A percentile compares a stretch with the other conserved stretches of the same genome.
These are phyloP conservation scores for Suillus alpinus DNA, from an alignment of 768 basidiomycete genomes.

Conservation along the genomic window DNA sequence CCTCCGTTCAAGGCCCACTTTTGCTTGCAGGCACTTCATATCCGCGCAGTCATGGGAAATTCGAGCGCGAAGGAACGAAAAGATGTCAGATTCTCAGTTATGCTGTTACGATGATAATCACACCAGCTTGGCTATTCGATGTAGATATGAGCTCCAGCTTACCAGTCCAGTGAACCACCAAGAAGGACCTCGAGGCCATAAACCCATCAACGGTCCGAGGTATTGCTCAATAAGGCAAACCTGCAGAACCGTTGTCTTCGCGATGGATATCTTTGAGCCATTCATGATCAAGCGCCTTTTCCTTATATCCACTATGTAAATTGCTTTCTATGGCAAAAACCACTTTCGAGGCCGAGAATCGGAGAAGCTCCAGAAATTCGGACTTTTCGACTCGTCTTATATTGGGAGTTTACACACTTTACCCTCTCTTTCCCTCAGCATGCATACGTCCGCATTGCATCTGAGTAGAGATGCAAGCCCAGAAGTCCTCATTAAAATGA, in stretches of 20 bases:
- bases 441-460: background rate
- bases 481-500: background rate
- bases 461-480: background rate
- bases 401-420: background rate
- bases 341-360: background rate
- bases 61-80: background rate
- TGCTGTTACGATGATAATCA: background rate
- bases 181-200: background rate
- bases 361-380: background rate
- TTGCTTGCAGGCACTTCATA: background rate
- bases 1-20: background rate
- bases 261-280: background rate
- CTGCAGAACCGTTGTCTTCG: background rate
- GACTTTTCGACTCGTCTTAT: background rate
- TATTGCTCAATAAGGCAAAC: background rate
- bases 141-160: background rate
- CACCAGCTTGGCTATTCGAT: background rate
- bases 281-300: background rate
- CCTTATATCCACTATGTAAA: background rate
- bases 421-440: background rate
- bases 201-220: background rate
- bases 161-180: background rate
- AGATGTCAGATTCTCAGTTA: background rate
- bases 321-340: background rate
- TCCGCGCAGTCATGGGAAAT: slow-evolving; percentile 2